These are phyloP conservation scores for Solanum tarapatanum DNA, from an alignment of 257 asterid species.

Conservation along the genomic window DNA sequence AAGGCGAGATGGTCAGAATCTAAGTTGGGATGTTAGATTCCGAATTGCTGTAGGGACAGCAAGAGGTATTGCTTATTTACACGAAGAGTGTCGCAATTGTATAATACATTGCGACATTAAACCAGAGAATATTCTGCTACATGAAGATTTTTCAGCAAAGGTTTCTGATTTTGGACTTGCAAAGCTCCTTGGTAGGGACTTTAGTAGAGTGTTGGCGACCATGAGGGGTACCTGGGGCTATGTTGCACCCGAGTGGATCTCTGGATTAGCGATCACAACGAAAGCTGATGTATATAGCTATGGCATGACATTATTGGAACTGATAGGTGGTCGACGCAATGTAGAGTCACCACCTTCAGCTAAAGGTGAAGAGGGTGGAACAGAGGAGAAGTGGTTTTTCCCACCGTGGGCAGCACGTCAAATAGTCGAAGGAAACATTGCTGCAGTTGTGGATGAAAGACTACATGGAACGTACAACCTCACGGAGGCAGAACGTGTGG, in stretches of 20 bases:
- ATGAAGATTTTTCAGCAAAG: conserved; percentile 52
- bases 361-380: conserved; percentile 26
- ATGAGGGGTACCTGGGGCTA: conserved; percentile 89
- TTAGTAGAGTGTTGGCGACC: conserved; percentile 59
- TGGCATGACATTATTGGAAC: conserved; percentile 65
- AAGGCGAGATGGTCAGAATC: conserved; percentile 30
- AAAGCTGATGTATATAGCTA: conserved; percentile 82
- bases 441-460: conserved; percentile 44
- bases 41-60: conserved; percentile 56
- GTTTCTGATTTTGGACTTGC: conserved; percentile 84
- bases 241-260: conserved; percentile 86
- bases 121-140: conserved; percentile 66
- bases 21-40: conserved; percentile 63
- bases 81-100: conserved; percentile 59
- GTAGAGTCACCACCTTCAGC: conserved; percentile 59
- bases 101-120: conserved; percentile 76
- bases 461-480: conserved; percentile 27
- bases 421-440: conserved; percentile 45
- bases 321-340: conserved; percentile 57
- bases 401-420: conserved; percentile 66
- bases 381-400: conserved; percentile 57
- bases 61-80: conserved; percentile 65
- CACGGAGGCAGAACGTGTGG: conserved; percentile 44
- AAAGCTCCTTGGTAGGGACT: conserved; percentile 63
- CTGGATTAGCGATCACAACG: conserved; percentile 70